Base-by-base conservation (phyloP, 768 basidiomycete genomes). In the Lactarius quietus region DNA sequence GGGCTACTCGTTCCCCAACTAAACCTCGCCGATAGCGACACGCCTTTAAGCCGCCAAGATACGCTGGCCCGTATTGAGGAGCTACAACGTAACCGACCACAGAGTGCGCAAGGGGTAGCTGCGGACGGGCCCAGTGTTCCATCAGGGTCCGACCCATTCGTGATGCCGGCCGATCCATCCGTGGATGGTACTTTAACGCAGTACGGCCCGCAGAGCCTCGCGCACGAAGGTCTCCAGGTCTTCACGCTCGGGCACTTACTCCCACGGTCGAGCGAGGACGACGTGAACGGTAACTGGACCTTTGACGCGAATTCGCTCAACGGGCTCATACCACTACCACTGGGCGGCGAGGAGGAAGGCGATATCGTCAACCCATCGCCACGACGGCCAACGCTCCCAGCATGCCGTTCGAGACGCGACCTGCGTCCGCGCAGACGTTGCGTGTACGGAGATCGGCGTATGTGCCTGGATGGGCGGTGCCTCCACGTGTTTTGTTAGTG, bases 381-480 rank as follows among this genome's bases (percentile, higher is more conserved):
- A 39, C 70, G 36, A 39, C 58, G 18, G 53, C 53, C 28, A 56
- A 61, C 52, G 43, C 45, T 1, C 10, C 35, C 10, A 14, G 41
- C 66, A 53, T 70, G 64, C 68, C 74, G 14, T 56, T 72, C 57
- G 68, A 62, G 26, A 55, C 61, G 14, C 65, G 61, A 6, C 70
- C 74, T 3, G 59, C 63, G 54, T 69, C 71, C 36, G 69, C 70
- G 55, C 81, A 78, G 72, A 89, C 83, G 70, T 72, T 92, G 33
- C 83, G 89, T 5, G 87, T 92, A 35, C 80, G 92, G 10, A 77
- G 90, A 53, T 86, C 89, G 65, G 88, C 90, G 61, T 92, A 89
- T 70, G 90, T 93, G 0, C 93, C 93, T 0, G 91, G 89, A 1
- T 95, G 93, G 93, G 89, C 92, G 0, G 90, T 94, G 0, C 90